Evolutionary conservation across 169 alveolate genomes (phyloP), one percentile per base, ranked within the genome.

Genomic region (Plasmodium adleri): DNA sequence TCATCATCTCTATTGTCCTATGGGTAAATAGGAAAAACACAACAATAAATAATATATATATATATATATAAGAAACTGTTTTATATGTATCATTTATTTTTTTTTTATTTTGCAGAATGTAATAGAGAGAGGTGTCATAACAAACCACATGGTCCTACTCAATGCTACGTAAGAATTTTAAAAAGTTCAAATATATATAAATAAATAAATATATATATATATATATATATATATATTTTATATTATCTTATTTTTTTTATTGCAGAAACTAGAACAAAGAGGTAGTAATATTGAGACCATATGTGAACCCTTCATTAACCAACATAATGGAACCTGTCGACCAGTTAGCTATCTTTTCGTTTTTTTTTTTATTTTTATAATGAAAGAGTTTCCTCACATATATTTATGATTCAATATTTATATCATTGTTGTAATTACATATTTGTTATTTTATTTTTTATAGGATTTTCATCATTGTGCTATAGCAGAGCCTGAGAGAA

Each of bases 401-500:
- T 47, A n/a, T 20, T 70, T 70, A 24, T 20, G 45, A 32, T 32
- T 32, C 45, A 0, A 32, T 4, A 15, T 60, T 13, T 47, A 22
- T 13, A 20, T 24, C 4, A 24, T 12, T 64, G n/a, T 12, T 13
- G 8, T 7, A 26, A 26, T 12, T 12, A 8, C 7, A 56, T 22
- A 47, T 13, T 63, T 73, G 26, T 54, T 26, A 56, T 32, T 56
- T 73, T 64, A 26, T 43, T 59, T 59, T 13, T 22, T 58, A 39
- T 47, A 74, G 88, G 68, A 59, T 24, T 59, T 49, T 49, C 50
- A 74, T 49, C 88, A 58, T 59, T 74, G 88, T 56, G 88, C 88
- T 24, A 74, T 74, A 49, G 88, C 88, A 43, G 88, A 56, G 28
- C 88, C 88, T 15, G 88, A 74, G 62, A 22, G 88, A 63, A 74